Conservation (phyloP, 1,139 yeast species). For the Pichia kudriavzevii region DNA sequence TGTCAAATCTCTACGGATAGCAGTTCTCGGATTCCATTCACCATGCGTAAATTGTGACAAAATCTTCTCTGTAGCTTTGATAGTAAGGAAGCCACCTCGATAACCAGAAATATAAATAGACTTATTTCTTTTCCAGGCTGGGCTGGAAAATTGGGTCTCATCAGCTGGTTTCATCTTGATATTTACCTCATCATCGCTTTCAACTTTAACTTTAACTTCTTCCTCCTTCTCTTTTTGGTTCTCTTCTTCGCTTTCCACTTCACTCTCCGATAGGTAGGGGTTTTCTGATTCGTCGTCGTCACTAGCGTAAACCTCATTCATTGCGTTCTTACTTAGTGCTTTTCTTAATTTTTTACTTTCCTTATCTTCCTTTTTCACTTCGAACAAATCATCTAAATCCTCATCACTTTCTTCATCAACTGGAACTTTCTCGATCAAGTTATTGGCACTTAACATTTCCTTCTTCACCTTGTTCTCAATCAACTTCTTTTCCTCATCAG, state of each 20-base stretch:
- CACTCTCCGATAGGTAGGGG: constrained; percentile 75
- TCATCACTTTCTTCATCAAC: constrained; percentile 38
- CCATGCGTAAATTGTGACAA: constrained; percentile 69
- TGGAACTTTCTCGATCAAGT: constrained; percentile 52
- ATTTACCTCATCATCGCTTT: constrained; percentile 9
- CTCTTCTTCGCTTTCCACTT: constrained; percentile 51
- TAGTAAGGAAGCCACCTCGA: constrained; percentile 59
- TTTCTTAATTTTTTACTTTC: constrained; percentile 84
- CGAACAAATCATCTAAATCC: constrained; percentile 59
- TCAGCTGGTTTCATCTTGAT: constrained; percentile 5
- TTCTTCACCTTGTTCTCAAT: constrained; percentile 82
- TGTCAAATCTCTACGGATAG: constrained; percentile 34
- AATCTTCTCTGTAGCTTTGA: constrained; percentile 56
- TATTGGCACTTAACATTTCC: constrained; percentile 83
- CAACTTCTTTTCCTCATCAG: constrained; percentile 80
- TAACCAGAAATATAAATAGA: constrained; percentile 34
- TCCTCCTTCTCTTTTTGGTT: constrained; percentile 34
- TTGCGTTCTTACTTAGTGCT: constrained; percentile 79
- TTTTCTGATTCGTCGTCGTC: constrained; percentile 71
- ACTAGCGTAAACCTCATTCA: constrained; percentile 82
- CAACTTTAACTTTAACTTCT: constrained; percentile 24
- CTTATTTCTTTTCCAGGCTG: constrained; percentile 13
- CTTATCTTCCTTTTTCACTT: constrained; percentile 74
- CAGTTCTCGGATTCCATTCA: constrained; percentile 69
- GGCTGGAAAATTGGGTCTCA: constrained; percentile 4